A percentile compares a stretch with the other conserved stretches of the same genome.
These are phyloP conservation scores for Cicer chorassanicum DNA, from an alignment of 306 rosid genomes.

Conservation along the genomic window DNA sequence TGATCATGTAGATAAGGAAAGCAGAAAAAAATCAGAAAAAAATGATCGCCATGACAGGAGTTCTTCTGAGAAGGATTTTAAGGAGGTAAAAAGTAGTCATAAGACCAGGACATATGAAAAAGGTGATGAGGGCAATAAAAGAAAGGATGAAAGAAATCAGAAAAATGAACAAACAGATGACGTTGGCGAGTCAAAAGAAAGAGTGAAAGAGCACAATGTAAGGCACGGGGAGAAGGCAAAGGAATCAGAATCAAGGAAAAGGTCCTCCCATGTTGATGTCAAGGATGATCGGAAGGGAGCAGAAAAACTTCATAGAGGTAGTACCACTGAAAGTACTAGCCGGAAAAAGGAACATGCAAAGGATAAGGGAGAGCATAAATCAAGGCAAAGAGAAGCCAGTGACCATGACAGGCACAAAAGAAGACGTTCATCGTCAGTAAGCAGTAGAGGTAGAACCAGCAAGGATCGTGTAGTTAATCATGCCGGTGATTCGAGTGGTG, in stretches of 20 bases:
- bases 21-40: slow-evolving; percentile 56
- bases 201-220: slow-evolving; percentile 55
- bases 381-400: slow-evolving; percentile 64
- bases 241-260: slow-evolving; percentile 76
- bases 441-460: slow-evolving; percentile 77
- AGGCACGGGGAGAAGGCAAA: slow-evolving; percentile 62
- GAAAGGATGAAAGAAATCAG: slow-evolving; percentile 63
- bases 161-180: slow-evolving; percentile 66
- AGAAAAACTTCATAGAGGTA: slow-evolving; percentile 58
- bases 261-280: slow-evolving; percentile 62
- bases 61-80: slow-evolving; percentile 59
- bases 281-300: slow-evolving; percentile 72
- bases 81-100: slow-evolving; percentile 64
- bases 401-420: slow-evolving; percentile 73
- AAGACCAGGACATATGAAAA: slow-evolving; percentile 62
- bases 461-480: slow-evolving; percentile 55
- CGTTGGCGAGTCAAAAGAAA: slow-evolving; percentile 66
- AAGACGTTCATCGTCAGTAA: slow-evolving; percentile 70
- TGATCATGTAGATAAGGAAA: slow-evolving; percentile 56
- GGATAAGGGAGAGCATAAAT: slow-evolving; percentile 74
- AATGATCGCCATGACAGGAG: slow-evolving; percentile 52
- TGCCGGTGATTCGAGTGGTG: slow-evolving; percentile 75
- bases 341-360: slow-evolving; percentile 67
- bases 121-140: slow-evolving; percentile 61
- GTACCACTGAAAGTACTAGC: slow-evolving; percentile 59